Base-by-base conservation (phyloP, 495 filamentous ascomycete genomes). In the Penicillium samsonianum region DNA sequence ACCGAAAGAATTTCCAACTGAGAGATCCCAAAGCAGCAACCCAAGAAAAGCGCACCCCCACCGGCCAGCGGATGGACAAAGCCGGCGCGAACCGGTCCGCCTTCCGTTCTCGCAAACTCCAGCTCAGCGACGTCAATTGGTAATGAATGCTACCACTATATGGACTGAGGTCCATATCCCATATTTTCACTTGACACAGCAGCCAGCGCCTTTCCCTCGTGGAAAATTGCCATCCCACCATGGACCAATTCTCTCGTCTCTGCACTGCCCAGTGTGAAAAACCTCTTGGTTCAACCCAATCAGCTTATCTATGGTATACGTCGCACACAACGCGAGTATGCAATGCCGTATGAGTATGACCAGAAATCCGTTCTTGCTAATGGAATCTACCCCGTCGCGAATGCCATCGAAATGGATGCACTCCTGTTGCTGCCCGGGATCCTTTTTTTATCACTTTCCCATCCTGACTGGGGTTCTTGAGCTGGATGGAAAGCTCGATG, bases 61-160 rank as follows among this genome's bases (percentile, higher is more conserved):
- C 73, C 16, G 63, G 68, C 55, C 70, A 72, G 58, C 66, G 77
- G 60, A 67, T 80, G 45, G 90, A 96, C 53, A 90, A 86, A 68
- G 81, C 85, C 22, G 80, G 80, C 56, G 87, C 84, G 50, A 88
- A 86, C 62, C 87, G 92, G 35, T 80, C 81, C 60, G 86, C 88
- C 52, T 92, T 96, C 69, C 88, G 93, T 14, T 86, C 92, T 35
- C 84, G 93, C 65, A 96, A 96, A 71, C 79, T 98, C 55, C 93
- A 98, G 67, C 82, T 98, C 46, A 96, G 90, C 68, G 94, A 98
- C 69, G 90, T 98, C 69, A 93, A 98, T 71, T 98, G 94, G 94
- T 97, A 93, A 65, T 57, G 50, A 59, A 25, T n/a, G 42, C 35
- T 11, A 19, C 30, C 19, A 23, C 16, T 25, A 14, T 47, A 22